A percentile compares a stretch with the other conserved stretches of the same genome.
Conservation (phyloP, 106 monocot genomes). For the Xerophyta viscosa region DNA sequence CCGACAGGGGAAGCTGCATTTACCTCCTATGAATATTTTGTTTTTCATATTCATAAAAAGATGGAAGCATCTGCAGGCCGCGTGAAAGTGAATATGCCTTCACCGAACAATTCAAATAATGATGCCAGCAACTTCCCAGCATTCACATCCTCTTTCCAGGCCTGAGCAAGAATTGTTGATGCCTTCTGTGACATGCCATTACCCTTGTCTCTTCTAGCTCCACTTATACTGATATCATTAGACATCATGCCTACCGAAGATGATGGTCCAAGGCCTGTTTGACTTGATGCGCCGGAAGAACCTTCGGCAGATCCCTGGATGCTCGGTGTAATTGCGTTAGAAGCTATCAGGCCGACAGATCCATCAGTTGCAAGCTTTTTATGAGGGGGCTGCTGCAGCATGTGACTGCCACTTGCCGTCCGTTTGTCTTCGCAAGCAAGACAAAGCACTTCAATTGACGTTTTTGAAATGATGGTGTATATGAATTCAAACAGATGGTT, state of each 20-base stretch:
- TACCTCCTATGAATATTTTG: too few relatives aligned
- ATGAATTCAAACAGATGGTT: too few relatives aligned
- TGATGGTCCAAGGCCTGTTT: conserved; percentile 21
- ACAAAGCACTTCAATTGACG: too few relatives aligned
- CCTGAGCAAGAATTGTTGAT: conserved; percentile 39
- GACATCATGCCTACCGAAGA: conserved; percentile 26
- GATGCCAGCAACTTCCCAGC: conserved; percentile 65
- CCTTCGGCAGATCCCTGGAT: conserved; percentile 22
- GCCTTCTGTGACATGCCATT: conserved; percentile 13
- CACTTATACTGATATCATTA: conserved; percentile 15
- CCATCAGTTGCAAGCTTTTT: conserved; percentile 63
- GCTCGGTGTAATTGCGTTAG: conserved; percentile 13
- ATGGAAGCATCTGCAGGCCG: conserved; percentile 68
- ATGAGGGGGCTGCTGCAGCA: conserved; percentile 49
- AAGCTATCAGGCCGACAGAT: conserved; percentile 12
- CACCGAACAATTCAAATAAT: conserved; percentile 78
- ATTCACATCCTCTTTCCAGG: conserved; percentile 92
- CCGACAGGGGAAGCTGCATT: too few relatives aligned
- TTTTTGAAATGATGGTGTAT: too few relatives aligned
- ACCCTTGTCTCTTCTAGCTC: conserved; percentile 18
- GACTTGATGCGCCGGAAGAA: conserved; percentile 16
- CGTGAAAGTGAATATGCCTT: conserved; percentile 64
- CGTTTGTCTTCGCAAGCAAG: conserved; percentile 48
- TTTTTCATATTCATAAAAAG: conserved; percentile 47
- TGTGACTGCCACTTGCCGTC: conserved; percentile 30